phyloP scores from a whole-genome alignment of 371 early-diverging fungal species.

The Syncephalastrum sp. region DNA sequence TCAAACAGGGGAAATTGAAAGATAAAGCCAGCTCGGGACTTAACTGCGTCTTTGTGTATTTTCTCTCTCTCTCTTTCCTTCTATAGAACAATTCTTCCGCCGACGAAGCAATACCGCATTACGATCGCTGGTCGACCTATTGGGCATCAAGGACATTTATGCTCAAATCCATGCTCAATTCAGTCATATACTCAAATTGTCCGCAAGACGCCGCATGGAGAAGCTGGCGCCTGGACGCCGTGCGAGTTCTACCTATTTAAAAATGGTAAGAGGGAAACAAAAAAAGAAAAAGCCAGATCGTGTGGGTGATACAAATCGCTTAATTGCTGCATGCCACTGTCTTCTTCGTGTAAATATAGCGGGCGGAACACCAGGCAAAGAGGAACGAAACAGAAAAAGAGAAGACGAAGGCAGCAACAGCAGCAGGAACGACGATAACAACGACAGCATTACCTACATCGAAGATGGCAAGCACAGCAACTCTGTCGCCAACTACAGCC shows the following conservation, averaged over 20 bases:
- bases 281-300: background rate
- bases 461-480: too few species aligned
- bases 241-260: constrained; percentile 33
- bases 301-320: too few species aligned
- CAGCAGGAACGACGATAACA: too few species aligned
- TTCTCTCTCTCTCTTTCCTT: constrained; percentile 3
- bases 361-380: too few species aligned
- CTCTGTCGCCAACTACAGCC: too few species aligned
- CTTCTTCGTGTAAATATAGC: too few species aligned
- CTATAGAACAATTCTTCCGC: constrained; percentile 49
- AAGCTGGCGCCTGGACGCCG: constrained; percentile 38
- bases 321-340: too few species aligned
- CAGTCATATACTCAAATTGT: constrained; percentile 51
- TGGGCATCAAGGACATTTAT: constrained; percentile 52
- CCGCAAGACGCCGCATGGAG: constrained; percentile 46
- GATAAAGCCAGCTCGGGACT: constrained; percentile 6
- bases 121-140: constrained; percentile 49
- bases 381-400: too few species aligned
- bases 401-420: too few species aligned
- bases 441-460: too few species aligned
- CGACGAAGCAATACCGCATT: constrained; percentile 50
- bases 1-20: constrained; percentile 1
- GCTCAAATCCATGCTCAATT: constrained; percentile 54
- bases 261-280: constrained; percentile 22
- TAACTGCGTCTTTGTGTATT: background rate